Evolutionary conservation across 495 filamentous ascomycete species (phyloP).

Genomic region (Penicillium egyptiacum): DNA sequence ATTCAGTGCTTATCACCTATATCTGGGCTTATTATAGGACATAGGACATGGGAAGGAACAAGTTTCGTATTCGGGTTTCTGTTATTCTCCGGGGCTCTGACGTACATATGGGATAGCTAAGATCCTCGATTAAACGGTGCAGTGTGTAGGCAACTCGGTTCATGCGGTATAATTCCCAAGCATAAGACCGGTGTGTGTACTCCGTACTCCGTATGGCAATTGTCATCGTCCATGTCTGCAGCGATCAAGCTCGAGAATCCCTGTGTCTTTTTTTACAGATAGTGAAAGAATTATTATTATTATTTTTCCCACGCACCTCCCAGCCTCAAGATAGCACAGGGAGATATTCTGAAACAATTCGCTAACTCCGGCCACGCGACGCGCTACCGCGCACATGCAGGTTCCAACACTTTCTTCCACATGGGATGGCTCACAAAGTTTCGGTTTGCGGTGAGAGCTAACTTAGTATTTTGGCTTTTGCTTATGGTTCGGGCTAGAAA

Average conservation of each 20-base stretch:
- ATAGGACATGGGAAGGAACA: neutral
- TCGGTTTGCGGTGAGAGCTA: slow-evolving; percentile 9
- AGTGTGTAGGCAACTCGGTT: neutral
- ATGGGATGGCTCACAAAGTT: slow-evolving; percentile 29
- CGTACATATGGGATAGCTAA: neutral
- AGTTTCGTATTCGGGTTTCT: neutral
- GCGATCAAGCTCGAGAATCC: slow-evolving; percentile 13
- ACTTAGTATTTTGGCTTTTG: neutral
- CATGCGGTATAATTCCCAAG: neutral
- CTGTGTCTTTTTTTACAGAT: neutral
- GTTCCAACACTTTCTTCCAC: slow-evolving; percentile 18
- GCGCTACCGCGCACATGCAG: slow-evolving; percentile 23
- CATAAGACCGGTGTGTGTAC: slow-evolving; percentile 3
- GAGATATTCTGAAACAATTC: slow-evolving; percentile 26
- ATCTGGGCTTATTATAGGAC: neutral
- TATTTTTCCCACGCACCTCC: neutral
- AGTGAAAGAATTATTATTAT: neutral
- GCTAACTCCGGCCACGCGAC: slow-evolving; percentile 28
- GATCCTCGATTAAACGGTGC: neutral
- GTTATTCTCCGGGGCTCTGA: neutral
- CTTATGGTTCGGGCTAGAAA: slow-evolving; percentile 6
- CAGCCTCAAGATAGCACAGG: neutral
- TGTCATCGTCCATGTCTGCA: slow-evolving; percentile 1
- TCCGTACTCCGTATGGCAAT: too few relatives aligned
- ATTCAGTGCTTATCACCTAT: neutral